Evolutionary conservation across 2,329 filamentous ascomycete species (phyloP).

Genomic region (Tolypocladium ophioglossoides): DNA sequence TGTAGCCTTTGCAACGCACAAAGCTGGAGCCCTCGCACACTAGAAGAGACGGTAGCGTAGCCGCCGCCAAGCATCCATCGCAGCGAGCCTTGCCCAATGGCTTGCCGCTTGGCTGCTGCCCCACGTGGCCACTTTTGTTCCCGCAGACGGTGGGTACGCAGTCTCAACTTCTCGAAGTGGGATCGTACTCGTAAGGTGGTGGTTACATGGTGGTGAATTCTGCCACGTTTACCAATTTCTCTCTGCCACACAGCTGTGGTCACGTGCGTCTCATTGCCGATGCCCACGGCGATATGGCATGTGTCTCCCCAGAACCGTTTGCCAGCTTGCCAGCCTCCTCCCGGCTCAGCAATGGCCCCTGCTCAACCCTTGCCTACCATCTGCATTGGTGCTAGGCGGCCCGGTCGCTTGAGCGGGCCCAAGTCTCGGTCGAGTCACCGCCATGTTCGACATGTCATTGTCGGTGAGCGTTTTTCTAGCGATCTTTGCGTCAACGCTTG

Average conservation of each 20-base stretch:
- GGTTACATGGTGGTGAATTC: not conserved
- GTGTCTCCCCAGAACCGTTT: not conserved
- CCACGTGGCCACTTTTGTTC: not conserved
- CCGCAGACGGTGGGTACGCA: too few species aligned
- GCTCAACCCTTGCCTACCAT: not conserved
- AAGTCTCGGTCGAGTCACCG: not conserved
- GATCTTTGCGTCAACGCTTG: not conserved
- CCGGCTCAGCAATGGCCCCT: not conserved
- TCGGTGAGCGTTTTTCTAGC: not conserved
- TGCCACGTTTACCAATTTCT: not conserved
- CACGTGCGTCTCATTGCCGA: too few species aligned
- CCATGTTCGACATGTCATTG: not conserved
- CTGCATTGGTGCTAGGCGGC: not conserved
- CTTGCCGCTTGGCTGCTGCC: not conserved
- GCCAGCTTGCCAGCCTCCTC: too few species aligned
- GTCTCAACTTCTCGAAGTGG: not conserved
- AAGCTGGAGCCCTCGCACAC: too few species aligned
- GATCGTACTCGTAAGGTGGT: not conserved
- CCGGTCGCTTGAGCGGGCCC: not conserved
- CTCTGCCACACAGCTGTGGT: not conserved
- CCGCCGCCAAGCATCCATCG: too few species aligned
- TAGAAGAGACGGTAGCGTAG: too few species aligned
- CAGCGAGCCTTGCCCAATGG: not conserved
- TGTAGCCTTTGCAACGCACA: too few species aligned
- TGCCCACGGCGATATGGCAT: not conserved